Evolutionary conservation across 306 rosid species (phyloP), one percentile per base, ranked within the genome.

Genomic region (Gastrolobium bilobum): DNA sequence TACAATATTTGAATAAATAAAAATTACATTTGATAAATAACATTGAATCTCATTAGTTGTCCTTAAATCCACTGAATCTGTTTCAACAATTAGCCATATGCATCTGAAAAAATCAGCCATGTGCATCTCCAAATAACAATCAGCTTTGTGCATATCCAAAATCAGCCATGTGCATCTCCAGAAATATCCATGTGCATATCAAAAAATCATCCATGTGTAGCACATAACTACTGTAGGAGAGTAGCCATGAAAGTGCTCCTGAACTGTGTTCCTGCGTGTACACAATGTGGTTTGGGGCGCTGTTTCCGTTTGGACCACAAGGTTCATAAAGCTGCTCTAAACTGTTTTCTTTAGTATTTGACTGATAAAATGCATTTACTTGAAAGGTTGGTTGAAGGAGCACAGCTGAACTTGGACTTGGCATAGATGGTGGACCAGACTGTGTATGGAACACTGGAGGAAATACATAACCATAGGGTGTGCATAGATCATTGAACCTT

Each of bases 391-490:
- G 84, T 61, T 89, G 92, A 34, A 71, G 86, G 52, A 83, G 87
- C 39, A 86, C 73, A 57, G 72, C 84, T 34, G 87, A 83, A 73
- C 80, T 74, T 26, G 86, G 83, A 76, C 75, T 79, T 3, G 90
- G 88, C 83, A 76, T 76, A 30, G 94, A 70, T 29, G 87, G 78
- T 29, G 89, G 83, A 70, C 86, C 93, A 7, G 91, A 82, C 37
- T 85, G 90, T 3, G 94, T 76, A 71, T 75, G 42, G 64, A 90
- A 88, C 47, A 85, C 52, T 33, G 91, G 88, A 85, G 96, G 85
- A 48, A 47, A 77, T 34, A 48, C 81, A 47, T 96, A 89, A 78
- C 93, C 88, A 61, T 82, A 85, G 58, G 90, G 84, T 4, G 82
- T 4, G 75, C 84, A 14, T 20, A 58, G 83, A 71, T 81, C 88